Conservation (phyloP, 805 yeast species). For the Candida hispaniensis region DNA sequence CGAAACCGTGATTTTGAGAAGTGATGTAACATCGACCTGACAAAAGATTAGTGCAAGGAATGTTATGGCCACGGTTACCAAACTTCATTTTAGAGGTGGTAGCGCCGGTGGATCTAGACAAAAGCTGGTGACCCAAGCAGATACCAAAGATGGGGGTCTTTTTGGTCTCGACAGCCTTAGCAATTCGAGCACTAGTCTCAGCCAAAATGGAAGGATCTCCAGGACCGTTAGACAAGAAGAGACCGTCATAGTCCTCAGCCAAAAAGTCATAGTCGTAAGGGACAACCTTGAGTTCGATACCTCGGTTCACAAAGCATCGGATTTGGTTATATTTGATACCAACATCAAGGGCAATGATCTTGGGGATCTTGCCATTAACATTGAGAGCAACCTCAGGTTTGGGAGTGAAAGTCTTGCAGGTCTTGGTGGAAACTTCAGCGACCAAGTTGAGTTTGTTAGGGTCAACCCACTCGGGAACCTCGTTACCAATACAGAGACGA, state of each 20-base stretch:
- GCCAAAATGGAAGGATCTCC: slow-evolving; percentile 93
- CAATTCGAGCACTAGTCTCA: slow-evolving; percentile 51
- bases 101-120: slow-evolving; percentile 94
- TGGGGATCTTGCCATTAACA: slow-evolving; percentile 63
- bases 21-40: slow-evolving; percentile 97
- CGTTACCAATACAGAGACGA: slow-evolving; percentile 47
- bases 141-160: slow-evolving; percentile 93
- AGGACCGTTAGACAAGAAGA: slow-evolving; percentile 95
- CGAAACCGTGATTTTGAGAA: slow-evolving; percentile 97
- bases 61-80: slow-evolving; percentile 99
- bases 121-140: slow-evolving; percentile 94
- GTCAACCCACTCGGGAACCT: slow-evolving; percentile 77
- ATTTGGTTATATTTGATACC: slow-evolving; percentile 98
- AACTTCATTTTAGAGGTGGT: slow-evolving; percentile 82
- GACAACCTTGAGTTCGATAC: slow-evolving; percentile 90
- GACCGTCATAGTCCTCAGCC: slow-evolving; percentile 79
- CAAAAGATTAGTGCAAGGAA: slow-evolving; percentile 81
- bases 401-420: slow-evolving; percentile 71
- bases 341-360: slow-evolving; percentile 86
- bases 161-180: slow-evolving; percentile 46
- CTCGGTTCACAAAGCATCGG: slow-evolving; percentile 91
- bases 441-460: slow-evolving; percentile 90
- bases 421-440: slow-evolving; percentile 71
- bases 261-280: slow-evolving; percentile 90
- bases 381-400: slow-evolving; percentile 39